phyloP scores from a whole-genome alignment of 129 eudicot species.

The Pseudognaphalium luteoalbum region DNA sequence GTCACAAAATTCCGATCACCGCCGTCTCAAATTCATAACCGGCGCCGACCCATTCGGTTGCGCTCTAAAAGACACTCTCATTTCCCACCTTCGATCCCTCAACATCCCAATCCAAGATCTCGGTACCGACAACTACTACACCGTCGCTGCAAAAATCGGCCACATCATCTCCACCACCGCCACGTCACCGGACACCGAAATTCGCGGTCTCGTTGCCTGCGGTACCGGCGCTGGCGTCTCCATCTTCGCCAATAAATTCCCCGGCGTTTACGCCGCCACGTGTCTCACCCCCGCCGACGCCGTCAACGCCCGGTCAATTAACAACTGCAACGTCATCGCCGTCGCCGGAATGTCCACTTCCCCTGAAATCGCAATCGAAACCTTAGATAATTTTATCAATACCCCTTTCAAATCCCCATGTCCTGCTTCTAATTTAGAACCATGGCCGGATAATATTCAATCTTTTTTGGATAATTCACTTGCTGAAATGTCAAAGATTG shows the following conservation, averaged over 20 bases:
- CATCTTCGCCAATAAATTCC: constrained; percentile 88
- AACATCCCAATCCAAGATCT: constrained; percentile 70
- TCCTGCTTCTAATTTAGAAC: constrained; percentile 63
- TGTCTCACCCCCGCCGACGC: constrained; percentile 72
- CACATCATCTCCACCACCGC: constrained; percentile 52
- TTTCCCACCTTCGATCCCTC: constrained; percentile 68
- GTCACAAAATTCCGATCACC: constrained; percentile 43
- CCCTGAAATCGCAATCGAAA: constrained; percentile 55
- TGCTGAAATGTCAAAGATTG: constrained; percentile 58
- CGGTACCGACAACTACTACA: constrained; percentile 79
- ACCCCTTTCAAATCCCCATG: constrained; percentile 80
- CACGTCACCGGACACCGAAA: constrained; percentile 28
- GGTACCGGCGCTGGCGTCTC: constrained; percentile 91
- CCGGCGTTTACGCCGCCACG: constrained; percentile 87
- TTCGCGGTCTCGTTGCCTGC: constrained; percentile 84
- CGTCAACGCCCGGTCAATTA: constrained; percentile 73
- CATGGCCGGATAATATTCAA: constrained; percentile 68
- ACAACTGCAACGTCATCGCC: constrained; percentile 78
- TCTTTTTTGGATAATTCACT: constrained; percentile 56
- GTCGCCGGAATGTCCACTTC: constrained; percentile 65
- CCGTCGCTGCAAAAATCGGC: constrained; percentile 74
- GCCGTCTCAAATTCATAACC: constrained; percentile 66
- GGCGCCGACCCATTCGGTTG: constrained; percentile 82
- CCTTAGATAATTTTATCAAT: constrained; percentile 52
- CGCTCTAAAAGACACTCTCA: constrained; percentile 64